Base-by-base conservation (phyloP, 2,329 filamentous ascomycete species). In the Ilyonectria destructans region DNA sequence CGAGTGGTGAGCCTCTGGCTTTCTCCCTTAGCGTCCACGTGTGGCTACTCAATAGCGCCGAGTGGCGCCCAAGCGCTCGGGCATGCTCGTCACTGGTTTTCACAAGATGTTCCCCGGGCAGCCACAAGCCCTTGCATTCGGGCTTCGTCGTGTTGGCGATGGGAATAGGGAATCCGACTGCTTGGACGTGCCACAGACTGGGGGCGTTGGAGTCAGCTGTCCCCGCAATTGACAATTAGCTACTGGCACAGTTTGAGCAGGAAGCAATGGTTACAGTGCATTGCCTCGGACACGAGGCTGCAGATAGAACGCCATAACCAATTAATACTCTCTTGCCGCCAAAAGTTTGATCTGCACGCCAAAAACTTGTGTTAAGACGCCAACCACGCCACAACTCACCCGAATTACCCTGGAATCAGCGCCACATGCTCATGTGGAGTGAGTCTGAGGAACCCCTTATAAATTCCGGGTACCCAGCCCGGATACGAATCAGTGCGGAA, bases 361-460 rank as follows among this genome's bases (percentile, higher is more conserved):
- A 40, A 35, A 48, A 40, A 26, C 4, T 21, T n/a, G 46, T 49
- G 13, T 17, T 8, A 40, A 35, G 45, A 33, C 33, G 35, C 54
- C 54, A 35, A 40, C 21, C 31, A 40, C 57, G 57, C 46, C 57
- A 51, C 57, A 37, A 40, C 57, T 48, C 57, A 19, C 29, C 13
- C 43, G 10, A 23, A 19, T 49, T 17, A 35, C 31, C 4, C 26
- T 26, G 26, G 26, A 5, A 26, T 26, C 26, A 26, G 26, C 26
- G 26, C 26, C 5, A 26, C 26, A 26, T 26, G 4, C 26, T 5
- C 4, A 26, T 26, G 26, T 26, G 26, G 26, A 26, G 1, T 26
- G 26, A 26, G 26, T 26, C 26, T 26, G 26, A 35, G 4, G 9
- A 19, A 15, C 2, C 19, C 45, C 26, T 5, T 33, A 21, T 46